phyloP scores from a whole-genome alignment of 2,329 filamentous ascomycete genomes.

The Raffaelea deltoideospora region DNA sequence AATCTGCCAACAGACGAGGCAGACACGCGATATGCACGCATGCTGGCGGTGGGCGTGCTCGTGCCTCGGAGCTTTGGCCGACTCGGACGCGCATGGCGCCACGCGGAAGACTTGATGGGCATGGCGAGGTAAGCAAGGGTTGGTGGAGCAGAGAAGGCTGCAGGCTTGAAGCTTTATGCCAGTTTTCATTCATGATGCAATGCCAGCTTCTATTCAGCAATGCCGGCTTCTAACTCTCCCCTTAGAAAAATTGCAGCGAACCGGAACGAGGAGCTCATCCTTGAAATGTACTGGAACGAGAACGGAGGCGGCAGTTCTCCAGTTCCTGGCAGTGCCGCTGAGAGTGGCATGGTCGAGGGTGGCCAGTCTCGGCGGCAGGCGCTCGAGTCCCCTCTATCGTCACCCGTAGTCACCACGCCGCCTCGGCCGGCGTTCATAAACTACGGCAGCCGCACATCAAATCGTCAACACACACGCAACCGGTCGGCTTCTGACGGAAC shows the following conservation, averaged over 20 bases:
- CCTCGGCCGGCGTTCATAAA: no score
- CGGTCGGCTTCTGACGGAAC: slow-evolving; percentile 48
- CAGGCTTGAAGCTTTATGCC: no score
- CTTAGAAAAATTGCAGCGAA: slow-evolving; percentile 47
- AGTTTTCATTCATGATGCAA: no score
- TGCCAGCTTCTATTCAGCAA: no score
- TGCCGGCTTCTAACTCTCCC: no score
- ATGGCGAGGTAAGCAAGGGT: slow-evolving; percentile 47
- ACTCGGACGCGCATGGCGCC: slow-evolving; percentile 77
- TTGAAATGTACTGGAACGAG: slow-evolving; percentile 71
- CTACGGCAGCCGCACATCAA: no score
- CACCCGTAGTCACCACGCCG: slow-evolving; percentile 29
- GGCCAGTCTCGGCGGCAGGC: slow-evolving; percentile 17
- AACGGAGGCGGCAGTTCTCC: slow-evolving; percentile 23
- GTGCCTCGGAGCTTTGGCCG: slow-evolving; percentile 76
- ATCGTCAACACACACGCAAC: slow-evolving; percentile 39
- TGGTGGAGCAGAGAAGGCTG: background rate
- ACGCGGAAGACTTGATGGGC: slow-evolving; percentile 60
- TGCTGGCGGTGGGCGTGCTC: slow-evolving; percentile 81
- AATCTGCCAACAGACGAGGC: slow-evolving; percentile 66
- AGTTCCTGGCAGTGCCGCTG: slow-evolving; percentile 11
- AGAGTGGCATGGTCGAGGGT: background rate
- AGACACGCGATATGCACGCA: slow-evolving; percentile 70
- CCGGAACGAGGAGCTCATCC: slow-evolving; percentile 40
- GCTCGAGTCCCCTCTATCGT: slow-evolving; percentile 35